Base-by-base conservation (phyloP, 2,329 filamentous ascomycete species). In the Nannizziopsis arthrosporioides region DNA sequence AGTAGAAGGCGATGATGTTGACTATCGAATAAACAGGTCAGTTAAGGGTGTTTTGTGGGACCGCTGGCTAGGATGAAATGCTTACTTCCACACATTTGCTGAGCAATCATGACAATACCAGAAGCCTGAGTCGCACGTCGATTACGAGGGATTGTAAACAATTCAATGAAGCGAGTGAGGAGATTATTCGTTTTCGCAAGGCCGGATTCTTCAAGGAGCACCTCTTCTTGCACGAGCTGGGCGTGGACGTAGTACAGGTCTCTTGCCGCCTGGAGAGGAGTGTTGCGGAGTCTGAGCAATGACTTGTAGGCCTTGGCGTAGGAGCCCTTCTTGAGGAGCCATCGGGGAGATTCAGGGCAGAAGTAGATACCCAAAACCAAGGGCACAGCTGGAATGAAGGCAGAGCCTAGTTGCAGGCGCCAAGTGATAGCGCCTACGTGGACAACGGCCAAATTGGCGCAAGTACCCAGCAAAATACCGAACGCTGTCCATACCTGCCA, bases 1-100 rank as follows among this genome's bases (percentile, higher is more conserved):
- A 81, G 62, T 85, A 85, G 62, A 85, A 85, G 2, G 80, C 79
- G 45, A 84, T 82, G 47, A 85, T 82, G 58, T 84, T 82, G 63
- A 82, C 75, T 55, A 30, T 42, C 10, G 27, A 44, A 17, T 19
- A 19, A 15, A n/a, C 35, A 18, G n/a, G 34, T 41, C 30, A 48
- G 30, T 38, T 1, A 43, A 34, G 49, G 48, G 46, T 54, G 32
- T 34, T 27, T n/a, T 35, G 15, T n/a, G n/a, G 7, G 22, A 27
- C 3, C 3, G 5, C 18, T 30, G 17, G 14, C 11, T 18, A 35
- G 22, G 15, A 38, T n/a, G 34, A 9, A 56, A 14, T 60, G 68
- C 53, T 51, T 53, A 55, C 53, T 55, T 44, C 71, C 73, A 49
- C 56, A 61, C 54, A 63, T 58, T 42, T 61, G 58, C 50, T 63